Percentiles rank a stretch among this genome's conserved stretches.
phyloP scores from a whole-genome alignment of 2,329 filamentous ascomycete genomes.

The Fusarium setosum region DNA sequence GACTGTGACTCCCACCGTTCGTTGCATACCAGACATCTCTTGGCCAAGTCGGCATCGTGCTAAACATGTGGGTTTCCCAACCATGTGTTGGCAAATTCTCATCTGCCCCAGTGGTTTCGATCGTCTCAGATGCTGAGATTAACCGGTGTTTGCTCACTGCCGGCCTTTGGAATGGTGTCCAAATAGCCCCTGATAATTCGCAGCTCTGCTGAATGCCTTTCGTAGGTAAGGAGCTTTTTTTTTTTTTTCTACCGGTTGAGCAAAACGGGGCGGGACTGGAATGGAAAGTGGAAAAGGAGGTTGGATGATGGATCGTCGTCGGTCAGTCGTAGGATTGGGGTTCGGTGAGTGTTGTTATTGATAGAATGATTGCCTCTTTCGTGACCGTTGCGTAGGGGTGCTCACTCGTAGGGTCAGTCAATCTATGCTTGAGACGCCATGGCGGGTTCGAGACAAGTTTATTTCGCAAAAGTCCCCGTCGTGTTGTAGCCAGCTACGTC shows the following conservation, averaged over 20 bases:
- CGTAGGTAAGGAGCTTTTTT: not conserved
- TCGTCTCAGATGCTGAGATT: not conserved
- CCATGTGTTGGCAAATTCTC: not conserved
- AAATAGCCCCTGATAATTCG: not conserved
- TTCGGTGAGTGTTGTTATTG: not conserved
- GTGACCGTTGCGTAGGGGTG: not conserved
- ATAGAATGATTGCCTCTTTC: not conserved
- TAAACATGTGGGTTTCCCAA: not conserved
- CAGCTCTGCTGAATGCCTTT: not conserved
- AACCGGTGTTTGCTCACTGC: conserved; percentile 22
- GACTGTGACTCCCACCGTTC: not conserved
- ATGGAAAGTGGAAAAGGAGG: conserved; percentile 5
- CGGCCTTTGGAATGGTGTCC: conserved; percentile 7
- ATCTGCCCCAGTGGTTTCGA: conserved; percentile 11
- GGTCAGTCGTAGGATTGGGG: not conserved
- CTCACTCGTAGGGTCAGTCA: not conserved
- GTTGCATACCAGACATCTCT: conserved; percentile 13
- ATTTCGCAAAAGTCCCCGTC: not conserved
- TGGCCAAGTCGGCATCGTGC: not conserved
- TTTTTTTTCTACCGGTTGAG: not conserved
- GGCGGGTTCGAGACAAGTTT: not conserved
- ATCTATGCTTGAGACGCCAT: not conserved
- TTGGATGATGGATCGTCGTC: not conserved
- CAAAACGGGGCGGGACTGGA: conserved; percentile 12
- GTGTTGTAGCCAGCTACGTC: not conserved